phyloP scores from a whole-genome alignment of 768 basidiomycete species.

The Podaxis sp. region DNA sequence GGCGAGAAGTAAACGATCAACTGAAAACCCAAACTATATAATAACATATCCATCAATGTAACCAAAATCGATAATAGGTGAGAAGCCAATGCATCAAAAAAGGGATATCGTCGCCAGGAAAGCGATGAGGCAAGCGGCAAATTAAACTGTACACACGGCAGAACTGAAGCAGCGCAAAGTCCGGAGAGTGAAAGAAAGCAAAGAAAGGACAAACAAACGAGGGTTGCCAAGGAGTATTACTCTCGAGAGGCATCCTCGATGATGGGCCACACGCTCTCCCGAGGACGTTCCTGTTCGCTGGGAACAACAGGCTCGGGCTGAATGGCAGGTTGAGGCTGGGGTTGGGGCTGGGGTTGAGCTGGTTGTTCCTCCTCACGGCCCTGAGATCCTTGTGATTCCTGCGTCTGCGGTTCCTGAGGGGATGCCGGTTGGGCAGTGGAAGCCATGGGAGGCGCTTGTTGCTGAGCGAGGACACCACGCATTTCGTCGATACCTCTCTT shows the following conservation, averaged over 20 bases:
- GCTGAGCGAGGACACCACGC: conserved; percentile 32
- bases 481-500: conserved; percentile 79
- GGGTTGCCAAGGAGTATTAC: conserved; percentile 8
- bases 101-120: conserved; percentile 8
- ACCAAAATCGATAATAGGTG: conserved; percentile 12
- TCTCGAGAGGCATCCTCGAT: conserved; percentile 28
- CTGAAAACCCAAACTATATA: conserved; percentile 10
- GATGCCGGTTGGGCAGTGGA: conserved; percentile 12
- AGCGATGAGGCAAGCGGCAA: neutral
- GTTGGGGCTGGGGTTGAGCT: neutral
- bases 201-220: neutral
- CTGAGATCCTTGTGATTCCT: conserved; percentile 13
- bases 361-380: neutral
- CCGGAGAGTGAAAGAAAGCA: neutral
- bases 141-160: conserved; percentile 14
- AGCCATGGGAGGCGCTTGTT: conserved; percentile 15
- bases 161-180: conserved; percentile 1
- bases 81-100: conserved; percentile 9
- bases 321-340: conserved; percentile 5
- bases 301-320: conserved; percentile 16
- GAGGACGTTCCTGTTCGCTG: conserved; percentile 19
- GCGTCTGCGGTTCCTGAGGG: conserved; percentile 20
- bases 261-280: conserved; percentile 33
- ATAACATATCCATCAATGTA: conserved; percentile 16
- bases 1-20: conserved; percentile 8